Conservation (phyloP, 2,329 filamentous ascomycete species). For the Neoarthrinium moseri region DNA sequence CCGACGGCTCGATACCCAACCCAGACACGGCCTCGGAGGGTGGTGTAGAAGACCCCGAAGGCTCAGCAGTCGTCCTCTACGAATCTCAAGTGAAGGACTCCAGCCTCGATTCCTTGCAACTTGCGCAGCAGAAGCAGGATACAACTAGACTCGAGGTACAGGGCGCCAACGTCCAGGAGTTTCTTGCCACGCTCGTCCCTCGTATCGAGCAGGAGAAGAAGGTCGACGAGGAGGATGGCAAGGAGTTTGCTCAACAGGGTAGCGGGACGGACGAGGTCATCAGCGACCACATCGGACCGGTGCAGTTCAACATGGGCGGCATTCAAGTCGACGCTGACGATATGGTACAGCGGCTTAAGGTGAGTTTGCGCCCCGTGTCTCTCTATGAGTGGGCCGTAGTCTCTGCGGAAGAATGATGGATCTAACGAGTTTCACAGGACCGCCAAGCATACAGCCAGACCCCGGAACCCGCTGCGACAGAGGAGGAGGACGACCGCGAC, state of each 20-base stretch:
- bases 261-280: constrained; percentile 39
- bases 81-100: constrained; percentile 79
- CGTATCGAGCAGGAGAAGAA: constrained; percentile 67
- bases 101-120: constrained; percentile 59
- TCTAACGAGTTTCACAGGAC: constrained; percentile 40
- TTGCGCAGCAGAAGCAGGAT: constrained; percentile 47
- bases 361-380: constrained; percentile 44
- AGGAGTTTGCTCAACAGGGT: constrained; percentile 30
- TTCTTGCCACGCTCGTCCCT: constrained; percentile 73
- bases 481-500: constrained; percentile 33
- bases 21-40: constrained; percentile 13
- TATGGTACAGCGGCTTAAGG: constrained; percentile 84
- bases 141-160: constrained; percentile 57
- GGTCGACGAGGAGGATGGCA: constrained; percentile 45
- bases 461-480: constrained; percentile 39
- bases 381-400: no score
- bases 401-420: no score
- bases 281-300: constrained; percentile 85
- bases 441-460: constrained; percentile 53
- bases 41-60: constrained; percentile 42
- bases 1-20: constrained; percentile 4
- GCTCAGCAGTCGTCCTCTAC: constrained; percentile 69
- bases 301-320: constrained; percentile 97
- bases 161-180: constrained; percentile 73
- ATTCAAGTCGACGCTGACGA: constrained; percentile 96